Evolutionary conservation across 305 asterid genomes (phyloP).

Genomic region (Ajuga reptans): DNA sequence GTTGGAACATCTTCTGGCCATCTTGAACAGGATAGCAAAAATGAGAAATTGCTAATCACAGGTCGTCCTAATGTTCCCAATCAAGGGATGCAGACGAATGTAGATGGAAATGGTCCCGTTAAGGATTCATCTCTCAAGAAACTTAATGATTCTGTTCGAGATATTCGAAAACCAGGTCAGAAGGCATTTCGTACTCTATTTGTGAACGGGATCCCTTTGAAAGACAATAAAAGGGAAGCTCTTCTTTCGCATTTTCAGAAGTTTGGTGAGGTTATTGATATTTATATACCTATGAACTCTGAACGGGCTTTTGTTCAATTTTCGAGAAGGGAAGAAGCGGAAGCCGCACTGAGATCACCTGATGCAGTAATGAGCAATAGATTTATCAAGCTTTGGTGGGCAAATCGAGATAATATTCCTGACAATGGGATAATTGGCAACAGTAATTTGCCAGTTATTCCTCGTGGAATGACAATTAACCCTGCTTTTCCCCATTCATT

Average conservation of each 20-base stretch:
- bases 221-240: slow-evolving; percentile 78
- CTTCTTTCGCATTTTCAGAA: slow-evolving; percentile 85
- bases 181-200: slow-evolving; percentile 74
- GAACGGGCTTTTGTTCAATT: slow-evolving; percentile 93
- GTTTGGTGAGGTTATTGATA: slow-evolving; percentile 81
- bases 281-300: slow-evolving; percentile 59
- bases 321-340: slow-evolving; percentile 88
- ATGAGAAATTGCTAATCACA: slow-evolving; percentile 29
- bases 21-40: slow-evolving; percentile 36
- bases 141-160: slow-evolving; percentile 42
- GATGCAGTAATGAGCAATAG: slow-evolving; percentile 99
- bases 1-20: slow-evolving; percentile 35
- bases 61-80: slow-evolving; percentile 30
- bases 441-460: slow-evolving; percentile 29
- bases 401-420: slow-evolving; percentile 76
- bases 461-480: slow-evolving; percentile 25
- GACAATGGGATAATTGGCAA: slow-evolving; percentile 44
- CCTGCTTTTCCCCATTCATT: slow-evolving; percentile 34
- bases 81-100: slow-evolving; percentile 38
- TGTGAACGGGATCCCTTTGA: slow-evolving; percentile 70
- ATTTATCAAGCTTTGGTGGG: slow-evolving; percentile 94
- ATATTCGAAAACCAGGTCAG: slow-evolving; percentile 50
- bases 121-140: slow-evolving; percentile 43
- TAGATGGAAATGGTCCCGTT: slow-evolving; percentile 36
- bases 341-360: slow-evolving; percentile 78